A percentile compares a stretch with the other conserved stretches of the same genome.
phyloP scores from a whole-genome alignment of 352 stramenopile species.

The Phytophthora nicotianae region DNA sequence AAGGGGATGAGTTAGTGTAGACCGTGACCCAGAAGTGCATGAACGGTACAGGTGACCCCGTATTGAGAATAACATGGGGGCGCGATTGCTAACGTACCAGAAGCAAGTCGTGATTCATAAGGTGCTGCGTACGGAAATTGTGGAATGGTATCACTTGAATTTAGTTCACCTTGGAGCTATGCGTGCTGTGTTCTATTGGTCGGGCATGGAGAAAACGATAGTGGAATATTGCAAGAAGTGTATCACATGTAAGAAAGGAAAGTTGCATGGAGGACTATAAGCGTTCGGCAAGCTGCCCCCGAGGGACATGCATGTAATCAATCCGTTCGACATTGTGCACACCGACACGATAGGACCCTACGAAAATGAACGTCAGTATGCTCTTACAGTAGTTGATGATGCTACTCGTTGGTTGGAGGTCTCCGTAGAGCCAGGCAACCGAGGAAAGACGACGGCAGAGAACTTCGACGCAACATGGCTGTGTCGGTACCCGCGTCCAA shows the following conservation, averaged over 20 bases:
- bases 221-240: not conserved
- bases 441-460: too few relatives aligned
- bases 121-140: not conserved
- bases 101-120: not conserved
- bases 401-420: too few relatives aligned
- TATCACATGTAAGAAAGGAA: conserved; percentile 1
- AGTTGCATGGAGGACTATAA: conserved; percentile 5
- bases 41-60: not conserved
- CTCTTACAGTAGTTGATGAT: too few relatives aligned
- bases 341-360: not conserved
- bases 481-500: too few relatives aligned
- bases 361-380: too few relatives aligned
- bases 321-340: conserved; percentile 17
- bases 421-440: too few relatives aligned
- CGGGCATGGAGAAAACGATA: conserved; percentile 12
- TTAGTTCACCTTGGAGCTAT: not conserved
- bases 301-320: not conserved
- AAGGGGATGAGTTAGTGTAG: conserved; percentile 1
- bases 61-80: not conserved
- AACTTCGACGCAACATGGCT: too few relatives aligned
- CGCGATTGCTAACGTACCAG: not conserved
- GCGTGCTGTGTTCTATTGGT: conserved; percentile 14
- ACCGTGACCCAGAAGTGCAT: not conserved
- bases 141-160: too few relatives aligned
- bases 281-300: conserved; percentile 6